A percentile compares a stretch with the other conserved stretches of the same genome.
These are phyloP conservation scores for Galerina marginata DNA, from an alignment of 768 basidiomycete species.

Conservation along the genomic window DNA sequence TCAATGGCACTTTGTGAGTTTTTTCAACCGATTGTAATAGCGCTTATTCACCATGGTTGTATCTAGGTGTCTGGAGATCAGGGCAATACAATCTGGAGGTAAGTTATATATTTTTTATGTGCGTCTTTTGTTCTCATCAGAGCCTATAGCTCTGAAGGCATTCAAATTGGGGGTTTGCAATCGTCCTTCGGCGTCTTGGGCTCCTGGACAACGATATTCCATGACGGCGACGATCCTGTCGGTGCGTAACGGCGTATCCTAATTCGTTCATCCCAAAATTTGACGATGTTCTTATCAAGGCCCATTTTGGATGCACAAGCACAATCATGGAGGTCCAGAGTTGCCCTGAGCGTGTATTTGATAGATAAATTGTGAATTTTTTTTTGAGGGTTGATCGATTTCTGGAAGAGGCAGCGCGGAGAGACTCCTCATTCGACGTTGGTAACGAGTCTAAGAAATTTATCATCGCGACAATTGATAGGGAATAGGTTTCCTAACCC, in stretches of 20 bases:
- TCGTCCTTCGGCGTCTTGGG: slow-evolving; percentile 66
- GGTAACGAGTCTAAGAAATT: too few relatives aligned
- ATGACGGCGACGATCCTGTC: slow-evolving; percentile 50
- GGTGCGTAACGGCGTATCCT: slow-evolving; percentile 32
- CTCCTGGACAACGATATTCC: slow-evolving; percentile 51
- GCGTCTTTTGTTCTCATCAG: background rate
- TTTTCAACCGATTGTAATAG: background rate
- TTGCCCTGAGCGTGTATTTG: too few relatives aligned
- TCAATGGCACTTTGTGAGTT: slow-evolving; percentile 68
- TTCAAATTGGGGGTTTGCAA: slow-evolving; percentile 65
- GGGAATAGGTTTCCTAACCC: too few relatives aligned
- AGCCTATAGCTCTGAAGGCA: slow-evolving; percentile 57
- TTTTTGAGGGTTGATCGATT: too few relatives aligned
- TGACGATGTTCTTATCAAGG: background rate
- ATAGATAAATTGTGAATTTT: too few relatives aligned
- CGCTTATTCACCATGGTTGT: background rate
- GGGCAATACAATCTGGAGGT: slow-evolving; percentile 64
- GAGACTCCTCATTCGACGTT: too few relatives aligned
- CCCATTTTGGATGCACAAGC: slow-evolving; percentile 8
- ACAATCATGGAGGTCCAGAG: background rate
- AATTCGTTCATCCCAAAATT: background rate
- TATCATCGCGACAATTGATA: too few relatives aligned
- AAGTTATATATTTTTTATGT: slow-evolving; percentile 17
- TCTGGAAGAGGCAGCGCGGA: too few relatives aligned
- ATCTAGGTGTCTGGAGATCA: slow-evolving; percentile 56